Conservation (phyloP, 2,329 filamentous ascomycete genomes). For the Colletotrichum sansevieriae region DNA sequence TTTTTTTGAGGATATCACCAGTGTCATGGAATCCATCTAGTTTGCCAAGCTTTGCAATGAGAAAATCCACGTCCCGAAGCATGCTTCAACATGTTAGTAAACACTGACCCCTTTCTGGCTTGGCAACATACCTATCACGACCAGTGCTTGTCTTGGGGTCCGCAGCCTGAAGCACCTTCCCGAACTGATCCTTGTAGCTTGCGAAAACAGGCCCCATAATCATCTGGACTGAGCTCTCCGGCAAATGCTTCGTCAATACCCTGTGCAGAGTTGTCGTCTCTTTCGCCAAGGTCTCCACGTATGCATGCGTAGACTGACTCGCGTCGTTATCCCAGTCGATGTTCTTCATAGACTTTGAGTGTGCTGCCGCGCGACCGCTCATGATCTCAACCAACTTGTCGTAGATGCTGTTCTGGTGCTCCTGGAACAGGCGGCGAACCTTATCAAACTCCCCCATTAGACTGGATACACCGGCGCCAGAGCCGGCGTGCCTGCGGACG, state of each 20-base stretch:
- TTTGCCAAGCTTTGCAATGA: conserved; percentile 78
- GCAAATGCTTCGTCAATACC: conserved; percentile 84
- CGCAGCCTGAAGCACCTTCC: conserved; percentile 75
- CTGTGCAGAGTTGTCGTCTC: conserved; percentile 89
- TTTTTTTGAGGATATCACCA: conserved; percentile 75
- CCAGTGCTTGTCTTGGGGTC: conserved; percentile 75
- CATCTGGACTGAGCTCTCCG: conserved; percentile 79
- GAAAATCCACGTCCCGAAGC: conserved; percentile 80
- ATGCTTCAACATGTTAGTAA: conserved; percentile 67
- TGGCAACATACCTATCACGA: conserved; percentile 74
- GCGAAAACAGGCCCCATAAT: conserved; percentile 90
- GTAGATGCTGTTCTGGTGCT: conserved; percentile 91
- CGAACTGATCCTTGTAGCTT: conserved; percentile 85
- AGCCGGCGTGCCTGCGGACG: conserved; percentile 79
- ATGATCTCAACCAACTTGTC: conserved; percentile 96
- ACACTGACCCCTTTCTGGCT: neutral
- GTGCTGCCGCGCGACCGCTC: conserved; percentile 79
- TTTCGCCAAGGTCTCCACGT: conserved; percentile 89
- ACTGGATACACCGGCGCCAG: conserved; percentile 64
- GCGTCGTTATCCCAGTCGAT: conserved; percentile 77
- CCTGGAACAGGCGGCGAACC: conserved; percentile 84
- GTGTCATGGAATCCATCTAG: conserved; percentile 84
- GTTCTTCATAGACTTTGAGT: conserved; percentile 80
- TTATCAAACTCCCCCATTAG: conserved; percentile 91
- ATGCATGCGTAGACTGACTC: conserved; percentile 66